Conservation (phyloP, 306 rosid species). For the Vigna trinervia region DNA sequence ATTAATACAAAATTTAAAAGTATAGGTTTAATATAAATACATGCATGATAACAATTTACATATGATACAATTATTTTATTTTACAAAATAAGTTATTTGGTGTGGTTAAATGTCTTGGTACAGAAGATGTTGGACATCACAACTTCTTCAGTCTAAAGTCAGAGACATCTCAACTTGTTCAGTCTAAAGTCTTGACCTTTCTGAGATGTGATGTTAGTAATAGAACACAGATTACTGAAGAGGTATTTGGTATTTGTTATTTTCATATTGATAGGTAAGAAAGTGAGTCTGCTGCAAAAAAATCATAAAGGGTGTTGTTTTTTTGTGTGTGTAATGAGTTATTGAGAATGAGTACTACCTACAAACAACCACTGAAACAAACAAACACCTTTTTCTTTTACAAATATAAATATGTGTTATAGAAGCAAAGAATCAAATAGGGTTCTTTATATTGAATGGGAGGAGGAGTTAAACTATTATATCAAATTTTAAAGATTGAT, state of each 20-base stretch:
- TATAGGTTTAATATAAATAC: no score
- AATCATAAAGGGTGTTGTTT: not conserved
- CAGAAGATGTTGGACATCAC: not conserved
- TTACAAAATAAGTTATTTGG: not conserved
- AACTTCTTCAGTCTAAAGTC: not conserved
- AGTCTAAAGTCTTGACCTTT: not conserved
- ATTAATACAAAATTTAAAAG: no score
- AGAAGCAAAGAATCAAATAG: no score
- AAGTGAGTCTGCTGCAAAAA: not conserved
- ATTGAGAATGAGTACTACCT: not conserved
- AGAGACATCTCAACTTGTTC: not conserved
- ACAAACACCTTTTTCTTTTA: no score
- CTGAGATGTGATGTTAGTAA: not conserved
- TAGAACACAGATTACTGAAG: not conserved
- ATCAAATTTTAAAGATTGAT: no score
- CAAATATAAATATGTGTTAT: no score
- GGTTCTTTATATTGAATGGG: no score
- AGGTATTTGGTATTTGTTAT: not conserved
- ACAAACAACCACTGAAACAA: not conserved
- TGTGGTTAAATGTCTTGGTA: not conserved
- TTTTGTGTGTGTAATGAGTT: not conserved
- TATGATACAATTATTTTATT: not conserved
- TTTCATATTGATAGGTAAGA: slow-evolving; percentile 27
- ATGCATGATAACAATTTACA: not conserved
- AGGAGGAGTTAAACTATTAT: no score